phyloP scores from a whole-genome alignment of 768 basidiomycete genomes.

The Boletellus sp. region DNA sequence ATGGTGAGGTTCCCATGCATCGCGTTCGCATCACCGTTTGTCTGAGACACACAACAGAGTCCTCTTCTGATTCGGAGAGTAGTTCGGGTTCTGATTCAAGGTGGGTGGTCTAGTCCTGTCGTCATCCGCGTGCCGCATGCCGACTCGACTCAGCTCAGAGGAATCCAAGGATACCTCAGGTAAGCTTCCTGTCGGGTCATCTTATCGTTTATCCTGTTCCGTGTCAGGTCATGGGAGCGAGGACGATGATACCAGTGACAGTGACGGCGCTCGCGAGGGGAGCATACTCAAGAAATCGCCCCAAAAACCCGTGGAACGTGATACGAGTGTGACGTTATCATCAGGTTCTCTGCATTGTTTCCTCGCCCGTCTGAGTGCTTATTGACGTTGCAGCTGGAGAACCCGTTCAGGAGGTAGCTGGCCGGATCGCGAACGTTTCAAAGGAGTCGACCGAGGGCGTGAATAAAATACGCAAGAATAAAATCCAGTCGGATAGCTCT shows the following conservation, averaged over 20 bases:
- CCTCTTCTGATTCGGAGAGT: slow-evolving; percentile 21
- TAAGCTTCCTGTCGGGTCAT: slow-evolving; percentile 8
- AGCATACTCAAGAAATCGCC: slow-evolving; percentile 1
- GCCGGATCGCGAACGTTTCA: not conserved
- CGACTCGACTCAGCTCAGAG: slow-evolving; percentile 16
- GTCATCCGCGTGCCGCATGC: slow-evolving; percentile 1
- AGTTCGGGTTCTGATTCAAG: slow-evolving; percentile 27
- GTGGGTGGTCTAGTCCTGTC: slow-evolving; percentile 8
- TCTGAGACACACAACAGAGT: slow-evolving; percentile 8
- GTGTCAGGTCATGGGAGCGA: slow-evolving; percentile 16
- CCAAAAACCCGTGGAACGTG: slow-evolving; percentile 23
- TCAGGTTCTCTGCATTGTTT: slow-evolving; percentile 23
- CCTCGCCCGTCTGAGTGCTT: not conserved
- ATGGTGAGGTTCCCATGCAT: slow-evolving; percentile 15
- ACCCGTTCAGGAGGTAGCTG: not conserved
- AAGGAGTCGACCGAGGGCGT: slow-evolving; percentile 1
- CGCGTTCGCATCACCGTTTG: not conserved
- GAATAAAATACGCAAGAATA: not conserved
- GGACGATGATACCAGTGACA: slow-evolving; percentile 10
- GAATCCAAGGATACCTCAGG: slow-evolving; percentile 19
- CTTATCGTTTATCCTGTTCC: not conserved
- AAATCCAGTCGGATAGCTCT: slow-evolving; percentile 13
- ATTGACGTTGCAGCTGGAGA: slow-evolving; percentile 14
- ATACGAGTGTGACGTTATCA: slow-evolving; percentile 40
- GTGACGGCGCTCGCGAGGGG: slow-evolving; percentile 6